Conservation (phyloP, 345 rosid genomes). For the Kernera saxatilis region DNA sequence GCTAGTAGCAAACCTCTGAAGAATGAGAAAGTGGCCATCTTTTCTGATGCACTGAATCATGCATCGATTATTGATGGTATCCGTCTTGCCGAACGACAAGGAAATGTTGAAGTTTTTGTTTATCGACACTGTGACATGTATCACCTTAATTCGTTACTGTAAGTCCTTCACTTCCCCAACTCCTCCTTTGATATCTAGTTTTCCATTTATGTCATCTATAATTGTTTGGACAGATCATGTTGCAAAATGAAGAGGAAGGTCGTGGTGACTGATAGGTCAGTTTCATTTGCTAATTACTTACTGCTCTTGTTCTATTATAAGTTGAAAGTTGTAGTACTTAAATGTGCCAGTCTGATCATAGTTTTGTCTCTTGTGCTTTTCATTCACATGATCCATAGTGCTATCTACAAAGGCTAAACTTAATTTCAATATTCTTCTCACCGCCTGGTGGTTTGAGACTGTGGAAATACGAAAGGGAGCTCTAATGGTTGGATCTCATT, state of each 20-base stretch:
- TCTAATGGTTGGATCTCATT: background rate
- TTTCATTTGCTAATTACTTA: background rate
- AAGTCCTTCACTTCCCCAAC: conserved; percentile 32
- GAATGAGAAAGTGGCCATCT: conserved; percentile 70
- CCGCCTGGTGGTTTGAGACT: background rate
- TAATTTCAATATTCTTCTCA: background rate
- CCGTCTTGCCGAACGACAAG: conserved; percentile 76
- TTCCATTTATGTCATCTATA: conserved; percentile 12
- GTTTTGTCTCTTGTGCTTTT: background rate
- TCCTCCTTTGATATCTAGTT: background rate
- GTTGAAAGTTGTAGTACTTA: background rate
- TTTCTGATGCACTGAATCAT: conserved; percentile 91
- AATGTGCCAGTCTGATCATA: background rate
- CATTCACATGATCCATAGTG: background rate
- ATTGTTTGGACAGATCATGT: conserved; percentile 50
- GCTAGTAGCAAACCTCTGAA: conserved; percentile 35
- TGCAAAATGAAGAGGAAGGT: conserved; percentile 74
- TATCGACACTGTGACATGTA: conserved; percentile 81
- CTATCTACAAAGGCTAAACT: background rate
- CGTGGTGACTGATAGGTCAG: conserved; percentile 94
- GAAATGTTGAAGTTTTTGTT: conserved; percentile 51
- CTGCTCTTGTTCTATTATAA: background rate
- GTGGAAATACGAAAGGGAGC: background rate
- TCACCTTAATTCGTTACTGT: conserved; percentile 71
- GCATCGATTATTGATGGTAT: conserved; percentile 97